phyloP scores from a whole-genome alignment of 1,284 basidiomycete species.

The Meira nashicola region DNA sequence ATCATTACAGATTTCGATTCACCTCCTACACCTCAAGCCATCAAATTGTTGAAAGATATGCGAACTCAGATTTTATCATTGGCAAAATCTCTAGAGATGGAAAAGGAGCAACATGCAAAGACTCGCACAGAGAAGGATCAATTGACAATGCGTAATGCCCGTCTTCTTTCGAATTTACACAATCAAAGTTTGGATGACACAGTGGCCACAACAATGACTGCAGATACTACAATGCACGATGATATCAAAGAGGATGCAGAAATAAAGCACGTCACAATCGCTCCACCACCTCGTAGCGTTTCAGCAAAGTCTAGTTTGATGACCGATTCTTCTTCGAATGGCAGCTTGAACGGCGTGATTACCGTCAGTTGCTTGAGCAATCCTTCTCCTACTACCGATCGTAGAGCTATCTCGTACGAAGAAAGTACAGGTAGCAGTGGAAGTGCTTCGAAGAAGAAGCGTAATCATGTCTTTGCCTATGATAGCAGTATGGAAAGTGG shows the following conservation, averaged over 20 bases:
- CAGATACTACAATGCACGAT: conserved; percentile 45
- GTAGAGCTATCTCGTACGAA: not conserved
- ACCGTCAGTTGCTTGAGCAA: conserved; percentile 3
- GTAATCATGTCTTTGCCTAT: conserved; percentile 45
- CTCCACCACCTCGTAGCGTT: not conserved
- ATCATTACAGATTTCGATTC: conserved; percentile 17
- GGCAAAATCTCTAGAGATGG: conserved; percentile 1
- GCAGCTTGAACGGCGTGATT: conserved; percentile 17
- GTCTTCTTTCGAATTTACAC: conserved; percentile 48
- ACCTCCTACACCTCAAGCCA: conserved; percentile 16
- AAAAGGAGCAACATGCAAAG: conserved; percentile 13
- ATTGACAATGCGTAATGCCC: conserved; percentile 29
- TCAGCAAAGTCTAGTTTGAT: not conserved
- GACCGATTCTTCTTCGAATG: conserved; percentile 3
- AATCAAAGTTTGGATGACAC: conserved; percentile 44
- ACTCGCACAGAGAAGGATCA: conserved; percentile 22
- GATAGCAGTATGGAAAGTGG: conserved; percentile 40
- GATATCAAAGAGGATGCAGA: conserved; percentile 32
- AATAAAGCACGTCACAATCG: conserved; percentile 17
- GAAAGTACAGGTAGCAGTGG: conserved; percentile 9
- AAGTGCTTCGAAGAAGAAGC: conserved; percentile 24
- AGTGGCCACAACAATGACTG: conserved; percentile 43
- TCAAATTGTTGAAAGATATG: not conserved
- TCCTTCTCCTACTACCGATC: not conserved
- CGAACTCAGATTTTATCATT: not conserved